phyloP scores from a whole-genome alignment of 2,329 filamentous ascomycete genomes.

The Ophiostoma australiae region DNA sequence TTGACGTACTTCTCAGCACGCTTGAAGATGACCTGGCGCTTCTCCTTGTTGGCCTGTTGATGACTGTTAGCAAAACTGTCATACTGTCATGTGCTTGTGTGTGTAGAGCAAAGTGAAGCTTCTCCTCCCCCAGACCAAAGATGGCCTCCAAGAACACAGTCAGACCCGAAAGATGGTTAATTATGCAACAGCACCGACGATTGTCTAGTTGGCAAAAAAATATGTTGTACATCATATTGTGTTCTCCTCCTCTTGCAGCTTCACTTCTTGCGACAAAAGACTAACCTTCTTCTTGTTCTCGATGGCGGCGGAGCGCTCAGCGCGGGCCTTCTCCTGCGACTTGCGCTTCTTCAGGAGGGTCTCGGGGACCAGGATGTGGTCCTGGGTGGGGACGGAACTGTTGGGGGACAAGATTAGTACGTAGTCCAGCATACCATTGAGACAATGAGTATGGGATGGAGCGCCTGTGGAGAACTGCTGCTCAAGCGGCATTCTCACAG shows the following conservation, averaged over 20 bases:
- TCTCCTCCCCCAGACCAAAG: not conserved
- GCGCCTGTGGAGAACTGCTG: slow-evolving; percentile 92
- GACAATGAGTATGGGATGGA: slow-evolving; percentile 49
- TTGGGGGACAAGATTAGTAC: slow-evolving; percentile 69
- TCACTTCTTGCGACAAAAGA: slow-evolving; percentile 29
- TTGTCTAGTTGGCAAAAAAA: slow-evolving; percentile 77
- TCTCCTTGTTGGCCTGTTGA: slow-evolving; percentile 89
- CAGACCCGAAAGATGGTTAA: slow-evolving; percentile 99
- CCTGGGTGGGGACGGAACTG: slow-evolving; percentile 87
- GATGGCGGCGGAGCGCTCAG: slow-evolving; percentile 72
- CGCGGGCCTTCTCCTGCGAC: slow-evolving; percentile 98
- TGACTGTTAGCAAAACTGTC: slow-evolving; percentile 27
- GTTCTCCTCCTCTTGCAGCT: slow-evolving; percentile 38
- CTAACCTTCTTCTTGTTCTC: slow-evolving; percentile 85
- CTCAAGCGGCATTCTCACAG: slow-evolving; percentile 85
- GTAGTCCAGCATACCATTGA: slow-evolving; percentile 61
- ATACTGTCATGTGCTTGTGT: not conserved
- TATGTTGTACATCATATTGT: slow-evolving; percentile 78
- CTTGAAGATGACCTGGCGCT: slow-evolving; percentile 99
- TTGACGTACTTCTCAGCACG: slow-evolving; percentile 99
- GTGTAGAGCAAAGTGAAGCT: not conserved
- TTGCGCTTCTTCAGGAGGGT: slow-evolving; percentile 99
- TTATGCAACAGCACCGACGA: slow-evolving; percentile 94
- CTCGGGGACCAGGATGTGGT: slow-evolving; percentile 97
- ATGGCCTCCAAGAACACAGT: slow-evolving; percentile 38